phyloP scores from a whole-genome alignment of 2,329 filamentous ascomycete species.

The Dryadomyces sulphureus region DNA sequence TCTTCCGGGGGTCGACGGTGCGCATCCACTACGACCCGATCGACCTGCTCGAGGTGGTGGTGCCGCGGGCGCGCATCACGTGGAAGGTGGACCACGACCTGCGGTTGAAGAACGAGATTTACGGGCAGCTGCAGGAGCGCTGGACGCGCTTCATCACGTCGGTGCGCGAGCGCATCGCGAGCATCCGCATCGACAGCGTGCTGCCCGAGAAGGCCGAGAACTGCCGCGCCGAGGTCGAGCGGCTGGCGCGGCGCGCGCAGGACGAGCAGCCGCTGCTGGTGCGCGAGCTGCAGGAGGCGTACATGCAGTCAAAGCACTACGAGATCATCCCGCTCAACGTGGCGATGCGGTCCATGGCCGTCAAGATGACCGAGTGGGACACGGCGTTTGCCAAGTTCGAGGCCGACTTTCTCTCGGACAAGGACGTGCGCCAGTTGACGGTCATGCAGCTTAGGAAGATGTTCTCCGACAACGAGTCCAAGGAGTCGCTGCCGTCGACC shows the following conservation, averaged over 20 bases:
- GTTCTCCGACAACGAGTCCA: conserved; percentile 80
- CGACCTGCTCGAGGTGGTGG: conserved; percentile 84
- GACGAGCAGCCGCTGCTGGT: conserved; percentile 68
- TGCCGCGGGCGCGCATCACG: conserved; percentile 76
- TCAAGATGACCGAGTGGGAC: conserved; percentile 90
- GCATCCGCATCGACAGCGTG: conserved; percentile 84
- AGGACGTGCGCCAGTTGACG: conserved; percentile 84
- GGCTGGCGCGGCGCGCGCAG: conserved; percentile 60
- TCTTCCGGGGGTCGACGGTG: conserved; percentile 70
- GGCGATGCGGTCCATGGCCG: conserved; percentile 77
- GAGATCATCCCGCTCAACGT: conserved; percentile 90
- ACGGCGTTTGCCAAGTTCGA: conserved; percentile 82
- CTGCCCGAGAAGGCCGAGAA: conserved; percentile 72
- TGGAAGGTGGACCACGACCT: conserved; percentile 98
- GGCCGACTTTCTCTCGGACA: conserved; percentile 85
- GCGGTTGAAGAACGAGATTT: conserved; percentile 84
- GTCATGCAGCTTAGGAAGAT: conserved; percentile 88
- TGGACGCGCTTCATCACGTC: conserved; percentile 79
- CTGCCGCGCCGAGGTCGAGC: conserved; percentile 70
- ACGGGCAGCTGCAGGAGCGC: conserved; percentile 62
- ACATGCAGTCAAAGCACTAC: conserved; percentile 90
- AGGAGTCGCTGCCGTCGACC: conserved; percentile 54
- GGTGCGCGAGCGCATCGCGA: conserved; percentile 67
- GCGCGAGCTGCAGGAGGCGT: conserved; percentile 71
- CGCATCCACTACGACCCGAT: conserved; percentile 88